Conservation (phyloP, 2,329 filamentous ascomycete species). For the Curvularia lunata region DNA sequence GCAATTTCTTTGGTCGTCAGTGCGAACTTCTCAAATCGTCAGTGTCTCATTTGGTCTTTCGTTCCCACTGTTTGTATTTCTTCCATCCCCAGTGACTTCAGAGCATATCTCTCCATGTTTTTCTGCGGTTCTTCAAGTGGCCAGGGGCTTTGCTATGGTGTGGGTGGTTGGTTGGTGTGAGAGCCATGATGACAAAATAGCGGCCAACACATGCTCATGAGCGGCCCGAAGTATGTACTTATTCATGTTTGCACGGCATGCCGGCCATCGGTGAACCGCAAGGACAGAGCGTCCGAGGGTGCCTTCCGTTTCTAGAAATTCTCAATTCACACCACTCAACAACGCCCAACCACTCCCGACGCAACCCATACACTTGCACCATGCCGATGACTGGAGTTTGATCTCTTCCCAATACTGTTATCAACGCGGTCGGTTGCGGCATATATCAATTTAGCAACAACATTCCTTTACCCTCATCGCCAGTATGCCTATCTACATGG, state of each 20-base stretch:
- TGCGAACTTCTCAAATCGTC: too few species aligned
- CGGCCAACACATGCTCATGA: too few species aligned
- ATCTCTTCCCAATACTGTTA: neutral
- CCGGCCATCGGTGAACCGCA: neutral
- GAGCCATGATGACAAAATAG: neutral
- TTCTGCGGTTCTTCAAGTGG: neutral
- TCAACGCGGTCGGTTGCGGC: neutral
- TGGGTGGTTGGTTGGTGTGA: neutral
- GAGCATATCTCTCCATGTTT: neutral
- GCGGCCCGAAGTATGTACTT: too few species aligned
- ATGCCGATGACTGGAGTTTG: neutral
- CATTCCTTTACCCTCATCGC: neutral
- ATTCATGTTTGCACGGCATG: too few species aligned
- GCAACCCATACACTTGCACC: neutral
- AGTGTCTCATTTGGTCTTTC: neutral
- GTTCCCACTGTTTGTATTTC: neutral
- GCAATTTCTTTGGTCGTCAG: too few species aligned
- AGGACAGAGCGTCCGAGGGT: conserved; percentile 16
- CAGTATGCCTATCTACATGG: conserved; percentile 44
- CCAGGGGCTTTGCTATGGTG: too few species aligned
- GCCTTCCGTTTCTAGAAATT: conserved; percentile 17
- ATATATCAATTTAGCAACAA: neutral
- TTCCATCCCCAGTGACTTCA: neutral
- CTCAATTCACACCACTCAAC: conserved; percentile 24
- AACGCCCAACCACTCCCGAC: conserved; percentile 5